phyloP scores from a whole-genome alignment of 2,329 filamentous ascomycete species.

The Colletotrichum destructivum region DNA sequence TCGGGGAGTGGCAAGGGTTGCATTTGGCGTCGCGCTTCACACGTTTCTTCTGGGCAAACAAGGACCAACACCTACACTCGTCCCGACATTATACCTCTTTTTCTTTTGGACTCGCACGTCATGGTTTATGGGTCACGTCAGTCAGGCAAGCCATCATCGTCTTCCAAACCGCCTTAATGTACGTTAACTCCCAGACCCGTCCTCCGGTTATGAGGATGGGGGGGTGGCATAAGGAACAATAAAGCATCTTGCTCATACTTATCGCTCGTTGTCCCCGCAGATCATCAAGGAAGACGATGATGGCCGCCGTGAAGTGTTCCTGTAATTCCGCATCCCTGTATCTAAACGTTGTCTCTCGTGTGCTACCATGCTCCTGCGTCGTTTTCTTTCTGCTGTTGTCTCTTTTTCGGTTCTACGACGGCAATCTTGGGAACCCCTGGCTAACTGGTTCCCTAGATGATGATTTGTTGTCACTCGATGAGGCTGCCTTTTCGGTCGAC shows the following conservation, averaged over 20 bases:
- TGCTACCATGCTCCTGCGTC: slow-evolving; percentile 42
- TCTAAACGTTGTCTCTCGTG: slow-evolving; percentile 55
- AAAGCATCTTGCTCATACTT: slow-evolving; percentile 61
- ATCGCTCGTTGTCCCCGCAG: slow-evolving; percentile 44
- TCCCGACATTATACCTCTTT: slow-evolving; percentile 45
- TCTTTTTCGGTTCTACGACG: slow-evolving; percentile 36
- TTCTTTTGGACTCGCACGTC: slow-evolving; percentile 48
- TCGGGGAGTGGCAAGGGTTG: slow-evolving; percentile 50
- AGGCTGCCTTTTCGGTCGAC: slow-evolving; percentile 76
- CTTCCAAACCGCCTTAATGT: slow-evolving; percentile 74
- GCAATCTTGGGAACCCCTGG: slow-evolving; percentile 46
- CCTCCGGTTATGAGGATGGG: slow-evolving; percentile 47
- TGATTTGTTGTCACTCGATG: slow-evolving; percentile 72
- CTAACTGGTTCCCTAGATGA: slow-evolving; percentile 72
- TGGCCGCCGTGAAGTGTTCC: slow-evolving; percentile 70
- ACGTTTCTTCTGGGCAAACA: slow-evolving; percentile 41
- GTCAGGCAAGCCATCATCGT: slow-evolving; percentile 78
- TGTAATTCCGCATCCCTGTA: slow-evolving; percentile 54
- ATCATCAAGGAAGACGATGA: slow-evolving; percentile 72
- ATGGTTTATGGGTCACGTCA: slow-evolving; percentile 61
- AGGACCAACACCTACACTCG: slow-evolving; percentile 42
- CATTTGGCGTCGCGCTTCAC: slow-evolving; percentile 42
- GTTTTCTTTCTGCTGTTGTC: slow-evolving; percentile 43
- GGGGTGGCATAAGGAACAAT: slow-evolving; percentile 61
- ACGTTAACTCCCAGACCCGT: slow-evolving; percentile 70